A percentile compares a stretch with the other conserved stretches of the same genome.
Evolutionary conservation across 2,329 filamentous ascomycete species (phyloP).

Genomic region (Delphinella strobiligena): DNA sequence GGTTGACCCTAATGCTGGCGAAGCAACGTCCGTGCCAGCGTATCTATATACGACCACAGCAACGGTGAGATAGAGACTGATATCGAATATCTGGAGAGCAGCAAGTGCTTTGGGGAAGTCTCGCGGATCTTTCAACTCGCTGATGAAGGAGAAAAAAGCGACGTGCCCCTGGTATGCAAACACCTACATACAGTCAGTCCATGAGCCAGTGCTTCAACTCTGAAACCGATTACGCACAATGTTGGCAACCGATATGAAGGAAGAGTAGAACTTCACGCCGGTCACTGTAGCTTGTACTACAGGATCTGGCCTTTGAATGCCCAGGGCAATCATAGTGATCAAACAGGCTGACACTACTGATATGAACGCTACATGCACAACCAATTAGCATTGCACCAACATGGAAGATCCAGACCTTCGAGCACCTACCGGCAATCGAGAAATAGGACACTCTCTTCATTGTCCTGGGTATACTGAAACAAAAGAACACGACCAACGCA

Average conservation of each 20-base stretch:
- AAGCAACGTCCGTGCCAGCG: slow-evolving; percentile 47
- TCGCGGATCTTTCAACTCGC: slow-evolving; percentile 49
- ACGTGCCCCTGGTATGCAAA: slow-evolving; percentile 56
- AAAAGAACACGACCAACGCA: slow-evolving; percentile 45
- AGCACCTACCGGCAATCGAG: slow-evolving; percentile 39
- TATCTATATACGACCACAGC: slow-evolving; percentile 57
- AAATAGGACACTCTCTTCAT: slow-evolving; percentile 50
- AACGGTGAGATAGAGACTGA: slow-evolving; percentile 49
- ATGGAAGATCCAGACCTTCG: no score
- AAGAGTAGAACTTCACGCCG: slow-evolving; percentile 33
- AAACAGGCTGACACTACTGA: slow-evolving; percentile 52
- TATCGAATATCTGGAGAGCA: slow-evolving; percentile 48
- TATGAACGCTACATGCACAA: slow-evolving; percentile 40
- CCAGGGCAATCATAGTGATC: slow-evolving; percentile 56
- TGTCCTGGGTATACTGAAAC: slow-evolving; percentile 50
- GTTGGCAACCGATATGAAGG: slow-evolving; percentile 52
- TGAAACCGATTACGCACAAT: slow-evolving; percentile 35
- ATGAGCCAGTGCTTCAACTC: background rate
- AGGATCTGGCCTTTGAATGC: slow-evolving; percentile 34
- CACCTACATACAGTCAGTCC: slow-evolving; percentile 17
- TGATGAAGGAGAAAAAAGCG: slow-evolving; percentile 54
- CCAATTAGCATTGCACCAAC: no score
- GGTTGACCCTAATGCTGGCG: slow-evolving; percentile 54
- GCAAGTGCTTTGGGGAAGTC: slow-evolving; percentile 52
- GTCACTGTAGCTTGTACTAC: slow-evolving; percentile 25